Conservation (phyloP, 306 rosid genomes). For the Quercus robur region DNA sequence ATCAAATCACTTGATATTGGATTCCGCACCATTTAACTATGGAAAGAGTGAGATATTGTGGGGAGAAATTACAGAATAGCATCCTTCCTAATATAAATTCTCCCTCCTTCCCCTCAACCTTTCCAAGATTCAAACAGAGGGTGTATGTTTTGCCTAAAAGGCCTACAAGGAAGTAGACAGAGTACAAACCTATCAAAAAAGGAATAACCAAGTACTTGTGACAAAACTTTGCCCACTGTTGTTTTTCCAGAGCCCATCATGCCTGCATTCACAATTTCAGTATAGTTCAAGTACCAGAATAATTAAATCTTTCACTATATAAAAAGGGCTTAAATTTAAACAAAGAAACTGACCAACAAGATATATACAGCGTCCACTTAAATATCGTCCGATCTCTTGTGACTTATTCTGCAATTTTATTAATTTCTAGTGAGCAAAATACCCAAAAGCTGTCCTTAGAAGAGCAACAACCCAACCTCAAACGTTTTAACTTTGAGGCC, state of each 20-base stretch:
- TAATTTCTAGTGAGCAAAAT: slow-evolving; percentile 48
- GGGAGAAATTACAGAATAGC: neutral
- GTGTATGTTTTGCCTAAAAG: neutral
- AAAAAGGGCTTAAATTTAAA: slow-evolving; percentile 27
- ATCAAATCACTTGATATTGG: slow-evolving; percentile 4
- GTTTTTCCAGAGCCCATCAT: slow-evolving; percentile 99
- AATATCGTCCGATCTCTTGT: slow-evolving; percentile 64
- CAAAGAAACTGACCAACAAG: slow-evolving; percentile 85
- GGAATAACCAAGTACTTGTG: slow-evolving; percentile 71
- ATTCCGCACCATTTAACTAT: slow-evolving; percentile 7
- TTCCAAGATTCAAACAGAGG: neutral
- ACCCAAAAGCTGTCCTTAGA: slow-evolving; percentile 17
- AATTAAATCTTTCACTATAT: slow-evolving; percentile 10
- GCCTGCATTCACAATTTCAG: slow-evolving; percentile 52
- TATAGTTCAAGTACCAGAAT: slow-evolving; percentile 18
- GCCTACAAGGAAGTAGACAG: slow-evolving; percentile 9
- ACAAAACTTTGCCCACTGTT: slow-evolving; percentile 85
- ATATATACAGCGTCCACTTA: slow-evolving; percentile 86
- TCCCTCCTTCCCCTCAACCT: slow-evolving; percentile 8
- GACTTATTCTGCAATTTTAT: slow-evolving; percentile 66
- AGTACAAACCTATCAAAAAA: slow-evolving; percentile 76
- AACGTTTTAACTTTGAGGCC: neutral
- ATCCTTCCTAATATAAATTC: neutral
- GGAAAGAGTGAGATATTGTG: slow-evolving; percentile 1
- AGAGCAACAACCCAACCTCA: slow-evolving; percentile 22